Conservation (phyloP, 108 stramenopile species). For the Discostella pseudostelligera region DNA sequence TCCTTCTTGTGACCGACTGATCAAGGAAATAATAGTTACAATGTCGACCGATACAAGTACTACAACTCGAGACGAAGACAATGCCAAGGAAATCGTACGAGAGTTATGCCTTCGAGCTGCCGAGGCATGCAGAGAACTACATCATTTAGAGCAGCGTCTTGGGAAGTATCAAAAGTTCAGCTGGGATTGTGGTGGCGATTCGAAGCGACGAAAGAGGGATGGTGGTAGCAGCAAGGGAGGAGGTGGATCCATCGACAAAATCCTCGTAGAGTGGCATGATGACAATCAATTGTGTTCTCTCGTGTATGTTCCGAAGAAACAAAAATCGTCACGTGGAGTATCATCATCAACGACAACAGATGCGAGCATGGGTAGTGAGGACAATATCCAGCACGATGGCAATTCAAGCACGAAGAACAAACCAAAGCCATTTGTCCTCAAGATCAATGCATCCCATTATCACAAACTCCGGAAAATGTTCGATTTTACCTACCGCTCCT, state of each 20-base stretch:
- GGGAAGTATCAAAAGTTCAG: constrained; percentile 36
- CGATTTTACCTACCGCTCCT: constrained; percentile 30
- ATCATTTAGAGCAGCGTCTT: constrained; percentile 19
- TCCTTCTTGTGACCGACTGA: constrained; percentile 15
- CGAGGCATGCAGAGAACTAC: constrained; percentile 26
- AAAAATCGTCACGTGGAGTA: constrained; percentile 12
- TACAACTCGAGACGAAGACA: constrained; percentile 4
- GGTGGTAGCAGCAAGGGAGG: constrained; percentile 6
- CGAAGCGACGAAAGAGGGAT: constrained; percentile 11
- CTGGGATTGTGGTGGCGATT: constrained; percentile 6
- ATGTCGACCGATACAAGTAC: constrained; percentile 21
- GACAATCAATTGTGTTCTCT: constrained; percentile 34
- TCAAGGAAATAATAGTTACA: constrained; percentile 29
- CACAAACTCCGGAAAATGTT: constrained; percentile 58
- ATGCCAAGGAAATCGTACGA: constrained; percentile 13
- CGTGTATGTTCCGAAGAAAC: constrained; percentile 46
- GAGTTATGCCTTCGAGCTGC: constrained; percentile 25
- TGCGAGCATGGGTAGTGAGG: background rate
- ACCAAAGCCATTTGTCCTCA: constrained; percentile 63
- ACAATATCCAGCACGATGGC: background rate
- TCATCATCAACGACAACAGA: constrained; percentile 1
- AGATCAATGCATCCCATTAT: constrained; percentile 60
- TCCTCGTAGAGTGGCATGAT: constrained; percentile 51
- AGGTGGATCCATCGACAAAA: constrained; percentile 36
- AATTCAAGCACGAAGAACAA: constrained; percentile 29